Conservation (phyloP, 2,329 filamentous ascomycete genomes). For the Mariannaea sp. region DNA sequence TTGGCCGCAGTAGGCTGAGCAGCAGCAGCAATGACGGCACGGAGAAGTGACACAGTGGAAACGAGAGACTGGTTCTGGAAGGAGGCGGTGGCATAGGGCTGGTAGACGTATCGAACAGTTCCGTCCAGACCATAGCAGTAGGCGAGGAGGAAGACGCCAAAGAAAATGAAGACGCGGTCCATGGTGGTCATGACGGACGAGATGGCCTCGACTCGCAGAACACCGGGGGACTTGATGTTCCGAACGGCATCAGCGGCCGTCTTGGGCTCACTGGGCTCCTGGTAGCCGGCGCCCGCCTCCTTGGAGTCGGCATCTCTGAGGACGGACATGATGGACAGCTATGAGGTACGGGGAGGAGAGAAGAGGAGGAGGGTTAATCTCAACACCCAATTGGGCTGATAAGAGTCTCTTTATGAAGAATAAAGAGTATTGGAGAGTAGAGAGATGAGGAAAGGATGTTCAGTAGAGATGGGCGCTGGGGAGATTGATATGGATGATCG, state of each 20-base stretch:
- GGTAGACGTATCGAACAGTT: slow-evolving; percentile 59
- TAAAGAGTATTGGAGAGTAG: background rate
- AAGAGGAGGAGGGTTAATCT: no score
- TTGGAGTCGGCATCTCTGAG: slow-evolving; percentile 6
- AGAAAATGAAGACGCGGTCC: slow-evolving; percentile 63
- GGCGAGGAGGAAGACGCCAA: slow-evolving; percentile 64
- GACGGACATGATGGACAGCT: slow-evolving; percentile 9
- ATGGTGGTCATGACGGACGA: slow-evolving; percentile 54
- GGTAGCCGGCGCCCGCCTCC: background rate
- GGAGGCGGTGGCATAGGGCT: slow-evolving; percentile 58
- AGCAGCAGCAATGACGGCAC: slow-evolving; percentile 64
- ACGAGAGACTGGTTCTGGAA: slow-evolving; percentile 60
- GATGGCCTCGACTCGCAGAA: slow-evolving; percentile 63
- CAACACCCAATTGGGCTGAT: no score
- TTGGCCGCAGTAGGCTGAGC: slow-evolving; percentile 63
- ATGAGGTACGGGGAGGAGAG: no score
- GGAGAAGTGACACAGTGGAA: slow-evolving; percentile 62
- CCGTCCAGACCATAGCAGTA: slow-evolving; percentile 68
- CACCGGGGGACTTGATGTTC: slow-evolving; percentile 54
- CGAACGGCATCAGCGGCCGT: slow-evolving; percentile 35
- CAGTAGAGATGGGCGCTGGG: background rate
- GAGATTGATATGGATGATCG: slow-evolving; percentile 14
- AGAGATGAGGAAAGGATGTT: background rate
- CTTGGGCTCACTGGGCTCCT: background rate
- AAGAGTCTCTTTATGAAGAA: no score